Conservation (phyloP, 192 early-diverging fungal genomes). For the Anaeromyces robustus region DNA sequence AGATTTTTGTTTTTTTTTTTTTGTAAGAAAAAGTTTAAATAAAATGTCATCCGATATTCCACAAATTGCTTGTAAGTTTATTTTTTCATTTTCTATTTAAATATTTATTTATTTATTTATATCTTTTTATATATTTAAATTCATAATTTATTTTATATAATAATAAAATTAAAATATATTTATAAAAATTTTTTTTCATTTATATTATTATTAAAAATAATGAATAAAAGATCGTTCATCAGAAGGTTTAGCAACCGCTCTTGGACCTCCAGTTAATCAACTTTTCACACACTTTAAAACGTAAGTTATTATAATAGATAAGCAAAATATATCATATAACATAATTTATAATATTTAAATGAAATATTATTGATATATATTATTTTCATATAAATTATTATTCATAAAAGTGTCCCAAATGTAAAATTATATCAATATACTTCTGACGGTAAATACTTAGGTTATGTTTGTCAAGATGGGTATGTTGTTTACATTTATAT, state of each 20-base stretch:
- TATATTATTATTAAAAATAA: no score
- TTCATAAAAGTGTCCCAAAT: background rate
- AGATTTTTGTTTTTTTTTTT: background rate
- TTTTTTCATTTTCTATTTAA: no score
- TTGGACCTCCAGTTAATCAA: background rate
- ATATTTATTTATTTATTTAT: no score
- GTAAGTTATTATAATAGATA: no score
- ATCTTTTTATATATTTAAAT: no score
- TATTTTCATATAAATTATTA: no score
- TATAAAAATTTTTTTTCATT: no score
- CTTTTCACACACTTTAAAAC: background rate
- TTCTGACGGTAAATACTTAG: background rate
- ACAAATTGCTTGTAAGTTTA: background rate
- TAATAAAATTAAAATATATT: no score
- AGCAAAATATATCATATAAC: no score
- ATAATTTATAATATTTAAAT: no score
- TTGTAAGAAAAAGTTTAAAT: background rate
- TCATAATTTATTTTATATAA: no score
- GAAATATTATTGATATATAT: no score
- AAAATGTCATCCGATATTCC: background rate
- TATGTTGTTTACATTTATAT: background rate
- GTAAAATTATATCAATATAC: background rate
- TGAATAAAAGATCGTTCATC: background rate
- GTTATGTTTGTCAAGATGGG: background rate
- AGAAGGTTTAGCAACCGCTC: background rate